Percentiles rank a stretch among this genome's conserved stretches.
Evolutionary conservation across 2,329 filamentous ascomycete genomes (phyloP).

Genomic region (Pseudogymnoascus sp.): DNA sequence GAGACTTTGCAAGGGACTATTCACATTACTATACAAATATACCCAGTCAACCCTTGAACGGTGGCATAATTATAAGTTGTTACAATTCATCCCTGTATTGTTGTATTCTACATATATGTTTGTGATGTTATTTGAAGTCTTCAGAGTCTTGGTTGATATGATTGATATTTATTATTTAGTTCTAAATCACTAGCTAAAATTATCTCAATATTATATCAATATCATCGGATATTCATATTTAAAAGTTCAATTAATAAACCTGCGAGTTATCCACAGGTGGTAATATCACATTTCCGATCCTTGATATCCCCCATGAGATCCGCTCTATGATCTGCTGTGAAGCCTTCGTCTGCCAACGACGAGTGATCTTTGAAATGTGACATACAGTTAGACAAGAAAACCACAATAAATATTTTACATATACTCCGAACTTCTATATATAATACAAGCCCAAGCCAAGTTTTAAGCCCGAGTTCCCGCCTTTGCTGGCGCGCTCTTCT

Average conservation of each 20-base stretch:
- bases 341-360: neutral
- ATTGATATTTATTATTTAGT: neutral
- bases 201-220: neutral
- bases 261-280: neutral
- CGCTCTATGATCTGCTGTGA: neutral
- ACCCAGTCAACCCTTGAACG: neutral
- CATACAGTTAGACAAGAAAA: neutral
- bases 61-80: neutral
- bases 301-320: neutral
- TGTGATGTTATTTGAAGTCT: neutral
- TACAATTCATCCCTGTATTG: neutral
- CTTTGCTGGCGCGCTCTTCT: neutral
- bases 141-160: neutral
- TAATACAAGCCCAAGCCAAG: neutral
- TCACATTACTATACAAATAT: neutral
- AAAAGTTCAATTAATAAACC: neutral
- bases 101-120: neutral
- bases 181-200: neutral
- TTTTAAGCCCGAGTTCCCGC: neutral
- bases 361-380: neutral
- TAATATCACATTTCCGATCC: neutral
- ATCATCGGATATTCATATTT: neutral
- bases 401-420: constrained; percentile 2
- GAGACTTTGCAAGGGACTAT: neutral
- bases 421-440: constrained; percentile 8